phyloP scores from a whole-genome alignment of 768 basidiomycete species.

The Collybia sp. region DNA sequence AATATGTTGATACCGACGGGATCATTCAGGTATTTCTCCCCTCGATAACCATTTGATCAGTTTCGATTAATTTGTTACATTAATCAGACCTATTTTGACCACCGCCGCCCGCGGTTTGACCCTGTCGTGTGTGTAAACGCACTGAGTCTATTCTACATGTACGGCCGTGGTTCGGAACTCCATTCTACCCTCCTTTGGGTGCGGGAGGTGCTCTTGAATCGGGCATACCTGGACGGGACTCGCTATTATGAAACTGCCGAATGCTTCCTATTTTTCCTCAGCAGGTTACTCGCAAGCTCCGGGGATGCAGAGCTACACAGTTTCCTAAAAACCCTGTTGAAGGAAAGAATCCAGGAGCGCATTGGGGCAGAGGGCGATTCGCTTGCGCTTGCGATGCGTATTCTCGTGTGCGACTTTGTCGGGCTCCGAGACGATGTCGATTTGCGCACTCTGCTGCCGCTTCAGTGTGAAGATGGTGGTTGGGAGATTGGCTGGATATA shows the following conservation, averaged over 20 bases:
- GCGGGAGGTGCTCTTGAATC: slow-evolving; percentile 40
- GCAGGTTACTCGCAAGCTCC: slow-evolving; percentile 34
- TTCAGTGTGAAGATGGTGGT: slow-evolving; percentile 52
- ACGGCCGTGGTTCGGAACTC: slow-evolving; percentile 44
- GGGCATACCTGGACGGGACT: slow-evolving; percentile 51
- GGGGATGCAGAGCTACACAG: slow-evolving; percentile 29
- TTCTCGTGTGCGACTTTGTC: slow-evolving; percentile 37
- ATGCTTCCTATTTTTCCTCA: slow-evolving; percentile 48
- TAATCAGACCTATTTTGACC: slow-evolving; percentile 47
- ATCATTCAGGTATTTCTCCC: slow-evolving; percentile 37
- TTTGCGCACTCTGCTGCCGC: slow-evolving; percentile 33
- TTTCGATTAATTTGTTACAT: neutral
- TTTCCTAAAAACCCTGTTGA: slow-evolving; percentile 33
- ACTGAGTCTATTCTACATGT: slow-evolving; percentile 42
- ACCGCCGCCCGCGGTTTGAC: slow-evolving; percentile 44
- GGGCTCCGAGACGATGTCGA: slow-evolving; percentile 40
- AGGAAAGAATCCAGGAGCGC: slow-evolving; percentile 43
- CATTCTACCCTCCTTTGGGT: slow-evolving; percentile 43
- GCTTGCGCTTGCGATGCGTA: slow-evolving; percentile 53
- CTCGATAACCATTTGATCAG: slow-evolving; percentile 3
- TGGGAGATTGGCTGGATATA: slow-evolving; percentile 56
- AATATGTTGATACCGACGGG: slow-evolving; percentile 42
- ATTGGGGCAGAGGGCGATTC: slow-evolving; percentile 46
- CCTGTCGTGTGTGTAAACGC: slow-evolving; percentile 50
- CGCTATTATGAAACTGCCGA: slow-evolving; percentile 50